Percentiles rank a stretch among this genome's conserved stretches.
Conservation (phyloP, 768 basidiomycete genomes). For the Naganishia vaughanmartiniae region DNA sequence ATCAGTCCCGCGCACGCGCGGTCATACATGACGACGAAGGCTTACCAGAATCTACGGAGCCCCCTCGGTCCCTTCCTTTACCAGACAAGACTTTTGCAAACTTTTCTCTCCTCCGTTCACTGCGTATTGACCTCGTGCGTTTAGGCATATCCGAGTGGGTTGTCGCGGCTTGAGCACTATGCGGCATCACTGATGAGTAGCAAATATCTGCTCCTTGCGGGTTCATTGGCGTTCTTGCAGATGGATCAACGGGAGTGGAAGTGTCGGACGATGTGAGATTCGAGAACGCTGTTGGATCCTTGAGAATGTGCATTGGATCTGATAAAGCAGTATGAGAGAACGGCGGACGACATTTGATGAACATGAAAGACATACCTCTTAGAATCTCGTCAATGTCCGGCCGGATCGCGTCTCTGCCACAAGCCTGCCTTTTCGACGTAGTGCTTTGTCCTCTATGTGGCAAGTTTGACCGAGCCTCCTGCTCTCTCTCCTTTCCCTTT, state of each 20-base stretch:
- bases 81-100: slow-evolving; percentile 47
- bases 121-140: slow-evolving; percentile 43
- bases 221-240: slow-evolving; percentile 50
- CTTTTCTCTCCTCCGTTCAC: slow-evolving; percentile 46
- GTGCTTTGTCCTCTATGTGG: neutral
- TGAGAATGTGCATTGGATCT: slow-evolving; percentile 35
- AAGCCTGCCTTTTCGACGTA: slow-evolving; percentile 8
- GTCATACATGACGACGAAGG: slow-evolving; percentile 42
- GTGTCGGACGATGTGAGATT: slow-evolving; percentile 40
- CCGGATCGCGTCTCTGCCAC: slow-evolving; percentile 60
- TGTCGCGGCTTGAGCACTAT: neutral
- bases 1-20: slow-evolving; percentile 12
- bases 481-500: slow-evolving; percentile 36
- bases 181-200: slow-evolving; percentile 25
- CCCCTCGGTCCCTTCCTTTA: slow-evolving; percentile 52
- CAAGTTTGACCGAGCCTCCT: neutral
- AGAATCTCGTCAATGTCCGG: slow-evolving; percentile 72
- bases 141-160: slow-evolving; percentile 25
- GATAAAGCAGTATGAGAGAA: slow-evolving; percentile 32
- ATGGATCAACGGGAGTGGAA: slow-evolving; percentile 61
- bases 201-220: slow-evolving; percentile 19
- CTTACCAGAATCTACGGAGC: slow-evolving; percentile 65
- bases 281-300: slow-evolving; percentile 35
- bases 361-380: slow-evolving; percentile 59
- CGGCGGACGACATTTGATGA: slow-evolving; percentile 30